Conservation (phyloP, 306 rosid species). For the Cotoneaster glaucophyllus region DNA sequence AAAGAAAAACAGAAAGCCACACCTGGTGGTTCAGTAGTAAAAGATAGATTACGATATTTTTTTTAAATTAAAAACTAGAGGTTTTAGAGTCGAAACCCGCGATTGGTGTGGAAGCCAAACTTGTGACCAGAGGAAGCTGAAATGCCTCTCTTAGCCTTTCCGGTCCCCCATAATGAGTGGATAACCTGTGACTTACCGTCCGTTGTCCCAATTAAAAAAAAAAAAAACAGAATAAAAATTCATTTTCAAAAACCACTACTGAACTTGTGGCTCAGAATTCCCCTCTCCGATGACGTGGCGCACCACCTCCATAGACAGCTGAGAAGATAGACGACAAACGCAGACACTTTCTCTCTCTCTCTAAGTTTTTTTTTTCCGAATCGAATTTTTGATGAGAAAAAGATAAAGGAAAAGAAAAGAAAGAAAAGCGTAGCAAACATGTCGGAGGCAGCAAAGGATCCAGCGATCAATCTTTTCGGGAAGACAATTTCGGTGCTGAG, state of each 20-base stretch:
- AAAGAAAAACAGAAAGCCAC: not conserved
- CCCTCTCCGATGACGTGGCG: conserved; percentile 30
- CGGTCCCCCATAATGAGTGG: fast-evolving
- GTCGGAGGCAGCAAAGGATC: conserved; percentile 49
- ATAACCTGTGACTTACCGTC: too few relatives aligned
- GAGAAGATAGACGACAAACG: conserved; percentile 5
- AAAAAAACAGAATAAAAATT: not conserved
- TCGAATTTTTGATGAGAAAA: not conserved
- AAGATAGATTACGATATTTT: fast-evolving
- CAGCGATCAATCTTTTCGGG: conserved; percentile 64
- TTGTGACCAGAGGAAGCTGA: too few relatives aligned
- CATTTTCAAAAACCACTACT: conserved; percentile 34
- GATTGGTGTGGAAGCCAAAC: too few relatives aligned
- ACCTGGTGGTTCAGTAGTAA: fast-evolving
- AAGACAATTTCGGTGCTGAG: conserved; percentile 44
- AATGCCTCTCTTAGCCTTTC: fast-evolving
- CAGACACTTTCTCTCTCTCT: not conserved
- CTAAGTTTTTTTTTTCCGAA: not conserved
- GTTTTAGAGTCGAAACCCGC: fast-evolving
- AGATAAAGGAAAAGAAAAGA: not conserved
- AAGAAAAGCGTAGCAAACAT: conserved; percentile 18
- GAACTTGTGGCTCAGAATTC: conserved; percentile 45
- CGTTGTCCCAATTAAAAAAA: too few relatives aligned
- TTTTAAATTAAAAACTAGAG: fast-evolving
- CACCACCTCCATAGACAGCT: conserved; percentile 14